Base-by-base conservation (phyloP, 2,329 filamentous ascomycete species). In the Arthrobotrys sphaeroides region DNA sequence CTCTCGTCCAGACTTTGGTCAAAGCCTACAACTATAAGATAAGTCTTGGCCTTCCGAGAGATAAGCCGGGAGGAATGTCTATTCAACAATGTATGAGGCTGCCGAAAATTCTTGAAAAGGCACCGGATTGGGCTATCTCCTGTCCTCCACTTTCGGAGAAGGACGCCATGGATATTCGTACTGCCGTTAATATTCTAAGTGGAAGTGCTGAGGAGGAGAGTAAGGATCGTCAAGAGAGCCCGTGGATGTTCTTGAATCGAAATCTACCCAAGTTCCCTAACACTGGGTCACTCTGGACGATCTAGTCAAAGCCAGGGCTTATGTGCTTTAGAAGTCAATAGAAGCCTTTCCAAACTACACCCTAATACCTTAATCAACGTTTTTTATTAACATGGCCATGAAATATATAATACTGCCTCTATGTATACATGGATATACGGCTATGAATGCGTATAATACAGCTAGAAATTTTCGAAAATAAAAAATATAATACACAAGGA, bases 11-110 rank as follows among this genome's bases (percentile, higher is more conserved):
- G 31, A 53, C n/a, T 28, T 53, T 53, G 24, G 47, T 16, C 47
- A 53, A 53, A 53, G 47, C 47, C 12, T 53, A 53, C 47, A 53
- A 53, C 24, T 53, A 53, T 10, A 53, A 53, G 13, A 53, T 53
- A 53, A 53, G 7, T 3, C 47, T 53, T 53, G 47, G 47, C 31
- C n/a, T 53, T 53, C 47, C 47, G 16, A 53, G 47, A 13, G 3
- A 31, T 16, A 53, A 28, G 22, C 47, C 20, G 12, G 16, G 18
- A 16, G 20, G 47, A 31, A 31, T 53, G 24, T 31, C 47, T 26
- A 13, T 53, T 28, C 10, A 31, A n/a, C 22, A 31, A 16, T 4
- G 20, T 13, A 31, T n/a, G 20, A 26, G 3, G 22, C 24, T 53
- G 47, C 47, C 20, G 24, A 53, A 53, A n/a, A 16, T 53, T 2